Percentiles rank a stretch among this genome's conserved stretches.
phyloP scores from a whole-genome alignment of 163 green algal species.

The Chlorella variabilis region DNA sequence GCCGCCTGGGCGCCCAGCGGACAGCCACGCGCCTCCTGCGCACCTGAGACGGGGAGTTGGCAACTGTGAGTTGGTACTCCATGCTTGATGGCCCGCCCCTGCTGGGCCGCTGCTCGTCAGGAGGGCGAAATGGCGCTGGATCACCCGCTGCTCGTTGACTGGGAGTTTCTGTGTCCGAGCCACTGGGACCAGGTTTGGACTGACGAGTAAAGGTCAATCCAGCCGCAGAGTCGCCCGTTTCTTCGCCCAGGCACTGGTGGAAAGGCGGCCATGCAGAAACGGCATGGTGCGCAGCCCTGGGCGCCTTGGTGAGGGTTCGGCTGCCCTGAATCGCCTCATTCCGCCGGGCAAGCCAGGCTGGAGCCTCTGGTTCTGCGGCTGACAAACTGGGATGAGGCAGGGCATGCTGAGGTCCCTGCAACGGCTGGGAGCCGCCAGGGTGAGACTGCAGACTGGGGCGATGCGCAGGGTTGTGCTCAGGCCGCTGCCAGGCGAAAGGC shows the following conservation, averaged over 20 bases:
- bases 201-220: too few relatives aligned
- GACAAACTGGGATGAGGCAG: constrained; percentile 1
- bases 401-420: neutral
- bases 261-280: too few relatives aligned
- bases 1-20: neutral
- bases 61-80: constrained; percentile 29
- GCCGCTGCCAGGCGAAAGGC: neutral
- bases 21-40: neutral
- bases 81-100: neutral
- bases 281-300: too few relatives aligned
- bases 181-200: too few relatives aligned
- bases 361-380: neutral
- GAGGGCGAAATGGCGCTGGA: neutral
- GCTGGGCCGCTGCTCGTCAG: neutral
- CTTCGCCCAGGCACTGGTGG: too few relatives aligned
- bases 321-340: too few relatives aligned
- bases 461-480: neutral
- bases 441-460: neutral
- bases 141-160: neutral
- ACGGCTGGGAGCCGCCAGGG: constrained; percentile 17
- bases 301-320: too few relatives aligned
- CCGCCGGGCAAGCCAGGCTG: neutral
- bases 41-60: constrained; percentile 53
- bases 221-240: too few relatives aligned
- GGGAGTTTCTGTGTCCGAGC: too few relatives aligned